These are phyloP conservation scores for Starmera amethionina DNA, from an alignment of 805 yeast species.

Conservation along the genomic window DNA sequence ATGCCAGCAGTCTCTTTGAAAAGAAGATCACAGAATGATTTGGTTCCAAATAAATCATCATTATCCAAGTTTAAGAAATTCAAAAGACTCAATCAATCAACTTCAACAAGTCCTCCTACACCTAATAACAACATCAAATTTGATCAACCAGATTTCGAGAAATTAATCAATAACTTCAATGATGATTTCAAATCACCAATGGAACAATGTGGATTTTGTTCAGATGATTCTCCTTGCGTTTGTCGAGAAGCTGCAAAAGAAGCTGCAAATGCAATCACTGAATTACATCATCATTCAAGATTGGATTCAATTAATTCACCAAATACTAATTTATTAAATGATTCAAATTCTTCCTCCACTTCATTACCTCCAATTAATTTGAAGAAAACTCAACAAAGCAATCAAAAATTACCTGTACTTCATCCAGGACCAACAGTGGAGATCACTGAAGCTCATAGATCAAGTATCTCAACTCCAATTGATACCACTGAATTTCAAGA, in stretches of 20 bases:
- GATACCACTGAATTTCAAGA: constrained; percentile 4
- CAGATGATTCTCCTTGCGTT: constrained; percentile 86
- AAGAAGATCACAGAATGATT: constrained; percentile 21
- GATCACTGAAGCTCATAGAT: constrained; percentile 25
- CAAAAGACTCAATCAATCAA: constrained; percentile 4
- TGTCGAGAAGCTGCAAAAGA: constrained; percentile 65
- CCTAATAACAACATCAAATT: background rate
- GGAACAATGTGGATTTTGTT: constrained; percentile 89
- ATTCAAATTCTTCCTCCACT: background rate
- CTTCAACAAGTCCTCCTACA: background rate
- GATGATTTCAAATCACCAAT: constrained; percentile 37
- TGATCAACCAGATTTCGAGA: background rate
- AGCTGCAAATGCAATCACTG: constrained; percentile 25
- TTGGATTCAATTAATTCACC: constrained; percentile 31
- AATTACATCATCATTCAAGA: constrained; percentile 15
- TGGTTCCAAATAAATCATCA: constrained; percentile 27
- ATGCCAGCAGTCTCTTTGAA: constrained; percentile 58
- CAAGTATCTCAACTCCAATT: constrained; percentile 17
- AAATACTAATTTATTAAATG: constrained; percentile 12
- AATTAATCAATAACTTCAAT: constrained; percentile 8
- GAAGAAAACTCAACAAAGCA: constrained; percentile 19
- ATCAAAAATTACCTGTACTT: constrained; percentile 41
- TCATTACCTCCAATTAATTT: constrained; percentile 7
- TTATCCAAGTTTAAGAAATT: constrained; percentile 15
- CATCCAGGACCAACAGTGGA: constrained; percentile 59